Base-by-base conservation (phyloP, 2,329 filamentous ascomycete species). In the Phyllosticta paracitricarpa region DNA sequence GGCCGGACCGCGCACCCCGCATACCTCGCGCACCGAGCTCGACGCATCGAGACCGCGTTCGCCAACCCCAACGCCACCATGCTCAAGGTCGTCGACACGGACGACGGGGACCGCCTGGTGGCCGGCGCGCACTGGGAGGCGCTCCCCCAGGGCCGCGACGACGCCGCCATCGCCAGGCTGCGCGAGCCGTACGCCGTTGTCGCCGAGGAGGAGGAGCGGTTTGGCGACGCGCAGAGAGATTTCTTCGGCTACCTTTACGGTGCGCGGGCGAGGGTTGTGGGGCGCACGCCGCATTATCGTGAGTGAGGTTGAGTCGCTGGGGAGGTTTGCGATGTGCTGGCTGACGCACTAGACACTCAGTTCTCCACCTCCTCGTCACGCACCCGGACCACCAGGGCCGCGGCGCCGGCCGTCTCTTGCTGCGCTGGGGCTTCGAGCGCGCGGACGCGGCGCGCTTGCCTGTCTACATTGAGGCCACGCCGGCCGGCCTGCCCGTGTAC, bases 381-480 rank as follows among this genome's bases (percentile, higher is more conserved):
- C 40, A 63, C 17, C 62, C 62, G 17, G 56, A 57, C 12, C 58
- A 63, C 52, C 58, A 61, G 48, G 55, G 56, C 24, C 62, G 58
- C 53, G 53, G 57, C 53, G 54, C 62, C 22, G 51, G 62, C 40
- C 24, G 28, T 22, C 22, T 59, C 61, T 52, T 59, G 48, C 24
- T 63, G 28, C 33, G 33, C 9, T 56, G 63, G 63, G 62, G 58
- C 48, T 26, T 54, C n/a, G 57, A 59, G 26, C 30, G 57, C 22
- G 59, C 56, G n/a, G 76, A 79, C 65, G 63, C 68, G 54, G 65
- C 73, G 56, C 71, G 72, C 0, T 48, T 78, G 56, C 66, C 68
- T 14, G 67, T 66, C 2, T 79, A 77, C 67, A 57, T 79, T 35
- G 76, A 78, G 64, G 69, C 72, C 6, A 74, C 70, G n/a, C 65